A percentile compares a stretch with the other conserved stretches of the same genome.
These are phyloP conservation scores for Alternaria brassicae DNA, from an alignment of 2,329 filamentous ascomycete species.

Conservation along the genomic window DNA sequence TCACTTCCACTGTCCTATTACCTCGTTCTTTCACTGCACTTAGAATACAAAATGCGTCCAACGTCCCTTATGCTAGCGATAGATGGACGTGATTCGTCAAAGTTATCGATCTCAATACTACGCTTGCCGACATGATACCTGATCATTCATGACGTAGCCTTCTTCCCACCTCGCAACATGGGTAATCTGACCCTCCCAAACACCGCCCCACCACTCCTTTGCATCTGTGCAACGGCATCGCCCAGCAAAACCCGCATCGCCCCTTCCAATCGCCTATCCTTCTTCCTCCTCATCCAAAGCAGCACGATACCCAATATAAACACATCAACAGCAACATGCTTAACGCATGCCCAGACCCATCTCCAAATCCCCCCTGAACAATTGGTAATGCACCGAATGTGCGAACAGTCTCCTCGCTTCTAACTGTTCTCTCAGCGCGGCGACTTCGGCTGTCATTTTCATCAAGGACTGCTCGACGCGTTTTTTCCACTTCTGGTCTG, in stretches of 20 bases:
- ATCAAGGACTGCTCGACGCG: constrained; percentile 86
- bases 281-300: constrained; percentile 74
- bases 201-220: constrained; percentile 40
- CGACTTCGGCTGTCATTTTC: constrained; percentile 89
- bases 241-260: constrained; percentile 71
- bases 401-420: constrained; percentile 76
- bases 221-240: constrained; percentile 52
- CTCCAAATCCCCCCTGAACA: constrained; percentile 62
- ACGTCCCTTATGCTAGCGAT: background rate
- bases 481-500: constrained; percentile 73
- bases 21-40: too few relatives aligned
- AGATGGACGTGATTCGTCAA: background rate
- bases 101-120: background rate
- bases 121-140: background rate
- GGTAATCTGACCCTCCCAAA: constrained; percentile 36
- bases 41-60: too few relatives aligned
- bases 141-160: background rate
- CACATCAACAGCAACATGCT: constrained; percentile 77
- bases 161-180: constrained; percentile 27
- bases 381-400: constrained; percentile 65
- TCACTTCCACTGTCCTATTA: too few relatives aligned
- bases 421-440: constrained; percentile 89
- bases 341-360: constrained; percentile 72
- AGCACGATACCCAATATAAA: constrained; percentile 70
- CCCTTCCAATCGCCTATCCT: constrained; percentile 75